phyloP scores from a whole-genome alignment of 164 flowering plant genomes.

The Malania oleifera region DNA sequence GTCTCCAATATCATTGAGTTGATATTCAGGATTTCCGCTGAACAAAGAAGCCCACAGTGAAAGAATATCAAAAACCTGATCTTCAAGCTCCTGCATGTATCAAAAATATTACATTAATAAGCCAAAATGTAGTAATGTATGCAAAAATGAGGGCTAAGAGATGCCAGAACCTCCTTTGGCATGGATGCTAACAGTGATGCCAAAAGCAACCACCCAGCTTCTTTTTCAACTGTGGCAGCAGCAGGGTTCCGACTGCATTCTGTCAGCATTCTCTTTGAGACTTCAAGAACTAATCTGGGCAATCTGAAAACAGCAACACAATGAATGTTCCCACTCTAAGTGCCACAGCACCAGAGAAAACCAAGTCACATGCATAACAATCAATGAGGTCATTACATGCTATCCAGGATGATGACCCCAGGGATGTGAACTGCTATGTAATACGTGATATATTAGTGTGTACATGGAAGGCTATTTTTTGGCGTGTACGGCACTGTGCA shows the following conservation, averaged over 20 bases:
- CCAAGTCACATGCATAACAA: not conserved
- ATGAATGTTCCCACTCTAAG: not conserved
- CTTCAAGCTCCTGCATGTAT: conserved; percentile 76
- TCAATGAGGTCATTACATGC: too few species aligned
- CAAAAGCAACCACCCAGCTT: conserved; percentile 91
- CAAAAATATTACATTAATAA: conserved; percentile 10
- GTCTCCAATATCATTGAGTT: conserved; percentile 45
- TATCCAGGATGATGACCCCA: too few species aligned
- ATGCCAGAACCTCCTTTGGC: conserved; percentile 73
- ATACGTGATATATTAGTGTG: too few species aligned
- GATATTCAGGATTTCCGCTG: conserved; percentile 51
- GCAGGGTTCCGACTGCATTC: conserved; percentile 63
- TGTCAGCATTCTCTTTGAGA: conserved; percentile 73
- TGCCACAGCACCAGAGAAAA: not conserved
- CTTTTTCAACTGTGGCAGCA: conserved; percentile 62
- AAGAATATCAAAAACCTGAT: conserved; percentile 90
- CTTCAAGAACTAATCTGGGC: conserved; percentile 70
- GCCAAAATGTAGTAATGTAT: not conserved
- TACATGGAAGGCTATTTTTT: too few species aligned
- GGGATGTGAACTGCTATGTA: too few species aligned
- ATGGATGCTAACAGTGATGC: conserved; percentile 76
- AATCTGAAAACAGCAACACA: conserved; percentile 39
- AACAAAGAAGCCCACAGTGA: conserved; percentile 79
- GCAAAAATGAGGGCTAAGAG: conserved; percentile 5
- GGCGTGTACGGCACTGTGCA: too few species aligned